A percentile compares a stretch with the other conserved stretches of the same genome.
phyloP scores from a whole-genome alignment of 192 early-diverging fungal genomes.

The Backusella circina region DNA sequence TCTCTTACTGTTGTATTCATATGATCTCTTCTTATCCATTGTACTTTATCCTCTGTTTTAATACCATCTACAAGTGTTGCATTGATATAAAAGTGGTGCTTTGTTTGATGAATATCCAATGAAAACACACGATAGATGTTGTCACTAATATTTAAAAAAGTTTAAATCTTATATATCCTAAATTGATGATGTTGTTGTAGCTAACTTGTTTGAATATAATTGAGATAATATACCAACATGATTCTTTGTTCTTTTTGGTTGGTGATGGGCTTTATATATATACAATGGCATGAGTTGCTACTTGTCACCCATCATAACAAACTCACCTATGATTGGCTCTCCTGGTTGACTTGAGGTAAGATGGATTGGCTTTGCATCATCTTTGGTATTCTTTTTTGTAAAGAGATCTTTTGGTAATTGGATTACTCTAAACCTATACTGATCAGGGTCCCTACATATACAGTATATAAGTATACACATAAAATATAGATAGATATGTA shows the following conservation, averaged over 20 bases:
- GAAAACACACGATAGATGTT: conserved; percentile 15
- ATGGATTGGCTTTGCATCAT: neutral
- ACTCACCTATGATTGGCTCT: conserved; percentile 12
- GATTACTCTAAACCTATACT: conserved; percentile 8
- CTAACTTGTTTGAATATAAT: conserved; percentile 18
- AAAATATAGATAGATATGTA: neutral
- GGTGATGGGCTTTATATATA: conserved; percentile 9
- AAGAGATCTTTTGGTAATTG: conserved; percentile 8
- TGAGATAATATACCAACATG: conserved; percentile 8
- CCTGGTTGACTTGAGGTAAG: conserved; percentile 9
- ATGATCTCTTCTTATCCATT: conserved; percentile 4
- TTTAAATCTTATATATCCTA: neutral
- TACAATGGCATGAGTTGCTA: too few species aligned
- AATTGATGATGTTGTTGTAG: neutral
- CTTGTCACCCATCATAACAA: too few species aligned
- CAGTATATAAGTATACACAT: neutral
- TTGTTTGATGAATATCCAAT: conserved; percentile 6
- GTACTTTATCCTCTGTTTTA: neutral
- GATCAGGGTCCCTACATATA: conserved; percentile 20
- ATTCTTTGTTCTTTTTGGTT: conserved; percentile 7
- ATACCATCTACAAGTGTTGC: conserved; percentile 7
- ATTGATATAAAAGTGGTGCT: neutral
- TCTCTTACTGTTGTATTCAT: neutral
- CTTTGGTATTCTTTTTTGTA: neutral
- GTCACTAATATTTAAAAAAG: neutral